phyloP scores from a whole-genome alignment of 1,139 yeast species.

The Suhomyces guaymorum region DNA sequence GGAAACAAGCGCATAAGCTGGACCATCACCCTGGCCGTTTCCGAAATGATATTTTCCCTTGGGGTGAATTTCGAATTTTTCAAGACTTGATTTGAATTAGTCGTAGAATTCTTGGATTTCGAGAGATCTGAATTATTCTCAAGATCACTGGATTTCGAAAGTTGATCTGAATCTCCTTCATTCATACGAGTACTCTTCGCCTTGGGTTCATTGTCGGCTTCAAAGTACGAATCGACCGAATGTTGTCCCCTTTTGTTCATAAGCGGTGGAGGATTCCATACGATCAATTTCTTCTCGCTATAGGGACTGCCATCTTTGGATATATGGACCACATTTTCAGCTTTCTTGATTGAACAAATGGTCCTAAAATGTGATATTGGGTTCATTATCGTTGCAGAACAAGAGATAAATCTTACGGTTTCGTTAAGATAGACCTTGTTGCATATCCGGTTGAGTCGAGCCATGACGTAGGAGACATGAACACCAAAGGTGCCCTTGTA shows the following conservation, averaged over 20 bases:
- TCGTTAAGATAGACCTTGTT: slow-evolving; percentile 10
- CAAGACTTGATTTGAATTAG: background rate
- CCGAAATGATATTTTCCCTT: slow-evolving; percentile 70
- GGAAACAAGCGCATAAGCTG: slow-evolving; percentile 60
- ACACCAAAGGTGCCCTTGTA: slow-evolving; percentile 92
- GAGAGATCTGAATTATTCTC: no score
- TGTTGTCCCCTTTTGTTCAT: slow-evolving; percentile 54
- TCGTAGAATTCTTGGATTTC: no score
- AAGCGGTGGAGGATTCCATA: slow-evolving; percentile 80
- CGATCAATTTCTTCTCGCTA: slow-evolving; percentile 69
- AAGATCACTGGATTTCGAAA: no score
- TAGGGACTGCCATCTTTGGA: slow-evolving; percentile 85
- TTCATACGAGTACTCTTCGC: no score
- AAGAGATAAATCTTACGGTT: slow-evolving; percentile 67
- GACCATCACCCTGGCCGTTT: slow-evolving; percentile 72
- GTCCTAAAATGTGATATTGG: slow-evolving; percentile 71
- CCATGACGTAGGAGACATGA: slow-evolving; percentile 82
- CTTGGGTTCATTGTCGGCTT: no score
- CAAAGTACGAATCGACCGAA: slow-evolving; percentile 1
- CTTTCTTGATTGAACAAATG: slow-evolving; percentile 62
- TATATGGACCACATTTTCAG: slow-evolving; percentile 51
- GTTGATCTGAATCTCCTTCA: no score
- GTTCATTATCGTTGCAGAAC: slow-evolving; percentile 86
- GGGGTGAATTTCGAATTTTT: slow-evolving; percentile 30
- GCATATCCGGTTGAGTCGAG: slow-evolving; percentile 69